Percentiles rank a stretch among this genome's conserved stretches.
Evolutionary conservation across 2,329 filamentous ascomycete species (phyloP).

Genomic region (Microcera coccophila): DNA sequence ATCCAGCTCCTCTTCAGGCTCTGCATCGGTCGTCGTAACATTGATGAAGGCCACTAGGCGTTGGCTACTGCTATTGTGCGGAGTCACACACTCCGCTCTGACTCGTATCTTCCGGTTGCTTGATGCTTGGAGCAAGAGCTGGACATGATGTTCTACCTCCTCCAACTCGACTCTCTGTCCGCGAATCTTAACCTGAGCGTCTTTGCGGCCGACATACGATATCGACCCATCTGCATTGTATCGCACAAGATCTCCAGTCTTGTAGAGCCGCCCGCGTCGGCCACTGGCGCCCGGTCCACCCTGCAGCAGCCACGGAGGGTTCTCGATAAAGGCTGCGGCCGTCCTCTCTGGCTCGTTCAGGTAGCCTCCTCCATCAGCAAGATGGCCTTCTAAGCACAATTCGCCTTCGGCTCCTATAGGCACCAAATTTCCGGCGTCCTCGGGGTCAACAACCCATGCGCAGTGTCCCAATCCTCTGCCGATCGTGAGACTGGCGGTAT

Average conservation of each 20-base stretch:
- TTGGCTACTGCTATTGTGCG: background rate
- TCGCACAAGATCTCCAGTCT: conserved; percentile 43
- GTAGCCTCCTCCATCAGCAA: conserved; percentile 48
- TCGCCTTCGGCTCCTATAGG: conserved; percentile 4
- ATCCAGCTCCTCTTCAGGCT: background rate
- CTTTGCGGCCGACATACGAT: conserved; percentile 39
- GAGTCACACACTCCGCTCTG: background rate
- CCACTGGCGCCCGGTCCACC: background rate
- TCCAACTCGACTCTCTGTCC: conserved; percentile 27
- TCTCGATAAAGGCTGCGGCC: conserved; percentile 11
- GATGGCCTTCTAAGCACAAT: conserved; percentile 38
- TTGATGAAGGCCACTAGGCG: background rate
- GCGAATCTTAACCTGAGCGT: conserved; percentile 28
- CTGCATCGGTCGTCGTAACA: background rate
- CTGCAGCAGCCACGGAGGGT: background rate
- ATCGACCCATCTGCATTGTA: conserved; percentile 41
- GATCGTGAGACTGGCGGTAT: too few relatives aligned
- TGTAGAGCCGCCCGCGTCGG: background rate
- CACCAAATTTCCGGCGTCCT: background rate
- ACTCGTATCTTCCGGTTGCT: too few relatives aligned
- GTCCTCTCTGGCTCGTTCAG: conserved; percentile 30
- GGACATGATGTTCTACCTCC: conserved; percentile 21
- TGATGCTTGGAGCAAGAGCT: background rate
- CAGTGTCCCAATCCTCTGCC: too few relatives aligned
- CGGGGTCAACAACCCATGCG: conserved; percentile 6